Evolutionary conservation across 1,284 basidiomycete genomes (phyloP).

Genomic region (Cutaneotrichosporon cyanovorans): DNA sequence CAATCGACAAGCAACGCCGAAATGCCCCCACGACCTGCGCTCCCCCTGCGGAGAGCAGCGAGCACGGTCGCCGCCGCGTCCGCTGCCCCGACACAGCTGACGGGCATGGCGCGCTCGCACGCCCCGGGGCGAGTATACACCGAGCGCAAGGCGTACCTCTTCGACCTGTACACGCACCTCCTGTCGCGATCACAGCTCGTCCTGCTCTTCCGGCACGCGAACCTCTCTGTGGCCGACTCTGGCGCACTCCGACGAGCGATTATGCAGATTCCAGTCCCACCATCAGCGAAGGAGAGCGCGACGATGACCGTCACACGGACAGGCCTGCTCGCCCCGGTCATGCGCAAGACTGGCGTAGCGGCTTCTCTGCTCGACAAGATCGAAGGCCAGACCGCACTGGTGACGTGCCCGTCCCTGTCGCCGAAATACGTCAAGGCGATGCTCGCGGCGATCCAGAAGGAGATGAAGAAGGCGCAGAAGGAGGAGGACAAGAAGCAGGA

Average conservation of each 20-base stretch:
- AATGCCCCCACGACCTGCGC: constrained; percentile 16
- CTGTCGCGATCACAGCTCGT: constrained; percentile 37
- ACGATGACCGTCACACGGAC: constrained; percentile 41
- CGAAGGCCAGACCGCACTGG: constrained; percentile 29
- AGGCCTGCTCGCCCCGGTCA: constrained; percentile 32
- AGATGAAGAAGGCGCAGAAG: constrained; percentile 24
- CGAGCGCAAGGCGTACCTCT: constrained; percentile 44
- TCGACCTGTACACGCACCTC: constrained; percentile 43
- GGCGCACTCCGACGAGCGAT: constrained; percentile 35
- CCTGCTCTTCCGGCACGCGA: constrained; percentile 45
- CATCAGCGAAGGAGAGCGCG: constrained; percentile 16
- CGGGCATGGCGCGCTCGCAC: neutral
- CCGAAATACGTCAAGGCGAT: constrained; percentile 41
- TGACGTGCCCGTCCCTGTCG: constrained; percentile 41
- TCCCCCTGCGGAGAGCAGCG: constrained; percentile 13
- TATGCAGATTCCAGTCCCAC: constrained; percentile 26
- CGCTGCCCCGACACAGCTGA: constrained; percentile 7
- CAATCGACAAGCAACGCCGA: neutral
- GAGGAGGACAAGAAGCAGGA: constrained; percentile 22
- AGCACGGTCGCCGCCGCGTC: constrained; percentile 7
- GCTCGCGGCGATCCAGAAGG: constrained; percentile 31
- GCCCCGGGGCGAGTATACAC: constrained; percentile 26
- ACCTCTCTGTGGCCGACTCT: constrained; percentile 41
- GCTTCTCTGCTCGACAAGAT: constrained; percentile 5
- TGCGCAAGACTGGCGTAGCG: constrained; percentile 19